Percentiles rank a stretch among this genome's conserved stretches.
Evolutionary conservation across 352 stramenopile genomes (phyloP).

Genomic region (Globisporangium abappressorium): DNA sequence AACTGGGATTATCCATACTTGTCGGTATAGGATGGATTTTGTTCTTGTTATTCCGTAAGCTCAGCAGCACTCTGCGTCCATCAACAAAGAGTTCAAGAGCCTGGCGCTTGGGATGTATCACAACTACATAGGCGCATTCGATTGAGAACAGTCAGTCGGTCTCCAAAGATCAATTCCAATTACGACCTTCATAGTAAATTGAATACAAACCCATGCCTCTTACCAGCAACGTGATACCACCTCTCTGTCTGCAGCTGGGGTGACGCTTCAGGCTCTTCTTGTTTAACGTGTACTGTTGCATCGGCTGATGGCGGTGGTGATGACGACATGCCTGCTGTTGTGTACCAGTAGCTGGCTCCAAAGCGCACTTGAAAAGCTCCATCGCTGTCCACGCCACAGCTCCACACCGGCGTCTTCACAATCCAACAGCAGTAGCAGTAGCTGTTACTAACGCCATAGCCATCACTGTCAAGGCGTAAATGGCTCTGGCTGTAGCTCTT

Average conservation of each 20-base stretch:
- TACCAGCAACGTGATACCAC: constrained; percentile 25
- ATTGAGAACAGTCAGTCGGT: not conserved
- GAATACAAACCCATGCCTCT: not conserved
- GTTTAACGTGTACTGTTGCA: no score
- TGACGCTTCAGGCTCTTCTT: not conserved
- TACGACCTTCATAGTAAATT: not conserved
- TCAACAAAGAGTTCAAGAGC: constrained; percentile 11
- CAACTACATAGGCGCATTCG: not conserved
- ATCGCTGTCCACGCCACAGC: constrained; percentile 20
- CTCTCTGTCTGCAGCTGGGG: not conserved
- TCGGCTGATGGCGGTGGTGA: no score
- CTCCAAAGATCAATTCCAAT: not conserved
- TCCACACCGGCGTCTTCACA: constrained; percentile 26
- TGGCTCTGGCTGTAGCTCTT: not conserved
- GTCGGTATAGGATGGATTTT: not conserved
- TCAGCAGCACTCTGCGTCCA: not conserved
- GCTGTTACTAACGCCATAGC: not conserved
- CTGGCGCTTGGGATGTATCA: not conserved
- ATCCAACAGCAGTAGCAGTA: constrained; percentile 34
- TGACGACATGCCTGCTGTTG: not conserved
- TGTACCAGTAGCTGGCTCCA: not conserved
- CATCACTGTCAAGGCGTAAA: not conserved
- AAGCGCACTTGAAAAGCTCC: constrained; percentile 9
- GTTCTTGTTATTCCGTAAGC: no score
- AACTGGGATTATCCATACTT: not conserved